phyloP scores from a whole-genome alignment of 192 early-diverging fungal genomes.

The Geranomyces variabilis region DNA sequence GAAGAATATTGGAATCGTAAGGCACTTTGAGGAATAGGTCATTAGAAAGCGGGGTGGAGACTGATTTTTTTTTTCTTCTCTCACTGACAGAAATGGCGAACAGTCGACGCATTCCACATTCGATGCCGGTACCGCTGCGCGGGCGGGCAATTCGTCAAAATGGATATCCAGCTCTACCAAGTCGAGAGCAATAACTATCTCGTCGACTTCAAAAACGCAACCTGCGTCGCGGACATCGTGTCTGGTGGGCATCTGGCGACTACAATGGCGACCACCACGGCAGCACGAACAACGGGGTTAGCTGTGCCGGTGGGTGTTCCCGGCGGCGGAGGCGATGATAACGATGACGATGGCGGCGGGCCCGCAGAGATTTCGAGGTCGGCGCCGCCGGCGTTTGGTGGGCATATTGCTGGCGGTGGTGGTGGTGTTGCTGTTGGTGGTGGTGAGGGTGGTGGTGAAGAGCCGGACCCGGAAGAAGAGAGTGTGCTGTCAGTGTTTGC shows the following conservation, averaged over 20 bases:
- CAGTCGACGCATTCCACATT: constrained; percentile 85
- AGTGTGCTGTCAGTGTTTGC: constrained; percentile 66
- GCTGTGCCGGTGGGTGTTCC: constrained; percentile 17
- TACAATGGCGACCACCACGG: constrained; percentile 38
- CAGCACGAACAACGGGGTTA: constrained; percentile 31
- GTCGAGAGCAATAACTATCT: constrained; percentile 90
- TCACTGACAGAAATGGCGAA: constrained; percentile 78
- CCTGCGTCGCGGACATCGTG: constrained; percentile 9
- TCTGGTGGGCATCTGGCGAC: constrained; percentile 17
- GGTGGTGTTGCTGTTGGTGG: too few relatives aligned
- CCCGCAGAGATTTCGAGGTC: background rate
- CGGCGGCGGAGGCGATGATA: background rate
- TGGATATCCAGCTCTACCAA: constrained; percentile 94
- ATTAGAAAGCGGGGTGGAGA: too few relatives aligned
- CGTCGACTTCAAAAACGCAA: constrained; percentile 91
- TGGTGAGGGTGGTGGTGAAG: background rate
- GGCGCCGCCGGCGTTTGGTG: background rate
- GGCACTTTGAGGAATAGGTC: background rate
- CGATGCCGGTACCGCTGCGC: constrained; percentile 21
- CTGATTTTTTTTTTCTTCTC: background rate
- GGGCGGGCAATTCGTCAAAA: constrained; percentile 63
- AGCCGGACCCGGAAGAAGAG: constrained; percentile 37
- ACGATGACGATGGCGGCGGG: constrained; percentile 7
- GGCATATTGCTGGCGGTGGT: background rate
- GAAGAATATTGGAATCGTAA: constrained; percentile 83